Evolutionary conservation across 2,329 filamentous ascomycete species (phyloP).

Genomic region (Rutstroemia sydowiana): DNA sequence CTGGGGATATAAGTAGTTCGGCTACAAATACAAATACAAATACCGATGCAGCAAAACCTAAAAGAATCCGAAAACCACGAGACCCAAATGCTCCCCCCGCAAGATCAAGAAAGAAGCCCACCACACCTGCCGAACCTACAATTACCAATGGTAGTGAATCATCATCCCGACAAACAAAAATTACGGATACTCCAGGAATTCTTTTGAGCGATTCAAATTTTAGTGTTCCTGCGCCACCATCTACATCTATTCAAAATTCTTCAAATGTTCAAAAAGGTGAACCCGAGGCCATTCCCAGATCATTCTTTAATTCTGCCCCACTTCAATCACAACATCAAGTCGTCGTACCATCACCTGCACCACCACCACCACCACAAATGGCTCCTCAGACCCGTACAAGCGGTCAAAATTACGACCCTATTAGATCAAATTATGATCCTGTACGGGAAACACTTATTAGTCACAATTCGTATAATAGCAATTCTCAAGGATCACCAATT

Average conservation of each 20-base stretch:
- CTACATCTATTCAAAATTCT: conserved; percentile 3
- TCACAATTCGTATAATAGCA: conserved; percentile 35
- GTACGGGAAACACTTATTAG: conserved; percentile 52
- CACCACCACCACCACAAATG: conserved; percentile 8
- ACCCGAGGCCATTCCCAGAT: conserved; percentile 33
- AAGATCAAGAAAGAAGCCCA: conserved; percentile 47
- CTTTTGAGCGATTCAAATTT: conserved; percentile 10
- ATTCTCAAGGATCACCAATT: conserved; percentile 40
- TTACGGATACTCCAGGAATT: conserved; percentile 2
- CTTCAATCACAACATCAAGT: conserved; percentile 7
- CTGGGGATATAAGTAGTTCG: conserved; percentile 29
- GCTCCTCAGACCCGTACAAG: conserved; percentile 46
- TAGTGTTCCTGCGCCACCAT: conserved; percentile 12
- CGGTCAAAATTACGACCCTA: conserved; percentile 83
- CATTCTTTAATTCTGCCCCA: conserved; percentile 22
- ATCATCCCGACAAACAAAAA: conserved; percentile 5
- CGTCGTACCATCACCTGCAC: conserved; percentile 2
- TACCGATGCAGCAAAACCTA: conserved; percentile 38
- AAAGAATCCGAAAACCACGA: conserved; percentile 48
- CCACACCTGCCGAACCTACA: conserved; percentile 28
- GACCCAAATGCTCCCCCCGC: conserved; percentile 51
- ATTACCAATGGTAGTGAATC: conserved; percentile 15
- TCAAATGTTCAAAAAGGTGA: conserved; percentile 29
- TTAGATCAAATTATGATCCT: conserved; percentile 65
- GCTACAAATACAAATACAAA: conserved; percentile 29